These are phyloP conservation scores for Capsella rubella DNA, from an alignment of 441 rosid species.

Conservation along the genomic window DNA sequence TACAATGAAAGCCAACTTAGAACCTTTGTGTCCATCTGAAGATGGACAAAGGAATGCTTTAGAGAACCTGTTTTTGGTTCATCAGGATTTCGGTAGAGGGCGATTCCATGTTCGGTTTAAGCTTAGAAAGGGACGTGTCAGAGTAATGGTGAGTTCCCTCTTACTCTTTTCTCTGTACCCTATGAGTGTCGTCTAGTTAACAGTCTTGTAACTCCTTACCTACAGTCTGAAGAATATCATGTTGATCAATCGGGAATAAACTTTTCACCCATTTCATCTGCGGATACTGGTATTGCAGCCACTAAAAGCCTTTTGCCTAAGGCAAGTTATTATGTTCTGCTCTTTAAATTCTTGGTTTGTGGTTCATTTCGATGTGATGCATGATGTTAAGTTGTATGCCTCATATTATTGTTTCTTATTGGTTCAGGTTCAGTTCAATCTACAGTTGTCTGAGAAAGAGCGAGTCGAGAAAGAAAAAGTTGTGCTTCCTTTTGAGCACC, in stretches of 20 bases:
- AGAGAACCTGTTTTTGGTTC: conserved; percentile 55
- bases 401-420: conserved; percentile 36
- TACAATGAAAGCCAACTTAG: conserved; percentile 71
- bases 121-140: conserved; percentile 89
- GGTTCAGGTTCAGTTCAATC: conserved; percentile 82
- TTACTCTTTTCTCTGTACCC: conserved; percentile 13
- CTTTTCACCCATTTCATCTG: conserved; percentile 64
- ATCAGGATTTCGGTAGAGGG: conserved; percentile 64
- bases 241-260: conserved; percentile 62
- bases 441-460: conserved; percentile 85
- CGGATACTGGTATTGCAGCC: conserved; percentile 45
- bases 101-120: conserved; percentile 75
- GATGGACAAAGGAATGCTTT: conserved; percentile 56
- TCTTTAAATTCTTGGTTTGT: not conserved
- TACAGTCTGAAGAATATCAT: conserved; percentile 75
- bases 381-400: conserved; percentile 16
- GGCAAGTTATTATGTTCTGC: conserved; percentile 50
- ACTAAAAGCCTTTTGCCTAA: conserved; percentile 75
- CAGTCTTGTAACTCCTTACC: conserved; percentile 13
- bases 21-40: conserved; percentile 54
- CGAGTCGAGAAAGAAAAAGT: conserved; percentile 76
- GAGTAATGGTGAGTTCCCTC: conserved; percentile 63
- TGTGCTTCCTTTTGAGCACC: conserved; percentile 97
- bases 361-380: not conserved
- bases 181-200: conserved; percentile 11